These are phyloP conservation scores for Phaeoacremonium minimum DNA, from an alignment of 2,329 filamentous ascomycete genomes.

Conservation along the genomic window DNA sequence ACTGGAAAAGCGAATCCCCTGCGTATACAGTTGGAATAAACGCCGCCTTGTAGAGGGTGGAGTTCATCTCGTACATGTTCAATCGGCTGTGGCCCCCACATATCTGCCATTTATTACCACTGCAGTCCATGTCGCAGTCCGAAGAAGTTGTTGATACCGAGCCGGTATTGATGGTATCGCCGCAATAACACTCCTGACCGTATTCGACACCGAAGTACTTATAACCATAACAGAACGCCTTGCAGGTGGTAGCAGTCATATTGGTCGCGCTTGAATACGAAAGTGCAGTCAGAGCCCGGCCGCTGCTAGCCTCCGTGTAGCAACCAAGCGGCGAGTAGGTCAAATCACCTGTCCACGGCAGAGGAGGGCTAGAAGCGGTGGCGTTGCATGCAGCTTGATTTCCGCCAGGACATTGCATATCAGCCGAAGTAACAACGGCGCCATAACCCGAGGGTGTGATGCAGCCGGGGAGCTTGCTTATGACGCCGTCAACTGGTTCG, in stretches of 20 bases:
- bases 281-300: constrained; percentile 6
- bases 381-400: constrained; percentile 5
- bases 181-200: constrained; percentile 8
- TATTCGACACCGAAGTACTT: constrained; percentile 9
- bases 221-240: constrained; percentile 10
- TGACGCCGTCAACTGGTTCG: constrained; percentile 36
- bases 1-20: constrained; percentile 7
- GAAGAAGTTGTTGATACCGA: constrained; percentile 3
- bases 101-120: constrained; percentile 9
- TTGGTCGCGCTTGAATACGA: constrained; percentile 6
- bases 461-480: constrained; percentile 46
- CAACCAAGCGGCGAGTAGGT: constrained; percentile 10
- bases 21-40: constrained; percentile 7
- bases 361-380: constrained; percentile 4
- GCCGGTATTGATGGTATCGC: constrained; percentile 5
- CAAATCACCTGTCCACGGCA: constrained; percentile 13
- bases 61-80: constrained; percentile 12
- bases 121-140: constrained; percentile 11
- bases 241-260: constrained; percentile 10
- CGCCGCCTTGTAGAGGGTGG: constrained; percentile 11
- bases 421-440: constrained; percentile 7
- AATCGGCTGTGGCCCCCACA: constrained; percentile 12
- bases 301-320: constrained; percentile 11
- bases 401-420: constrained; percentile 7
- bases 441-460: constrained; percentile 33